Conservation (phyloP, 768 basidiomycete genomes). For the Daedalea quercina region DNA sequence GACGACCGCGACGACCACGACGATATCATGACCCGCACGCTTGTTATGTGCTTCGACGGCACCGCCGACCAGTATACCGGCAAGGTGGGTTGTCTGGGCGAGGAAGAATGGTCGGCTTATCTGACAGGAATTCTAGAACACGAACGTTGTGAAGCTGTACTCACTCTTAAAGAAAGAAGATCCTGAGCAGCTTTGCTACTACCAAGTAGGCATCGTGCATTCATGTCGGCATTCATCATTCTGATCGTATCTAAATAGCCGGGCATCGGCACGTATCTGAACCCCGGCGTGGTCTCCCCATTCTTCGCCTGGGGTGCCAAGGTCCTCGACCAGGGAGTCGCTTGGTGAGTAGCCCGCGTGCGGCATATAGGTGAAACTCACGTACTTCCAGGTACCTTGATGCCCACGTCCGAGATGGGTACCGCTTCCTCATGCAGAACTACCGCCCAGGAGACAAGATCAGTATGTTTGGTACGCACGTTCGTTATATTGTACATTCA, state of each 20-base stretch:
- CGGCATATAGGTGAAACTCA: not conserved
- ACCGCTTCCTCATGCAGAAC: conserved; percentile 74
- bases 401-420: conserved; percentile 68
- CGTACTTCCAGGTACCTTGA: conserved; percentile 50
- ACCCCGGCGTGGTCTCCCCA: conserved; percentile 63
- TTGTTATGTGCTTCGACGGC: conserved; percentile 69
- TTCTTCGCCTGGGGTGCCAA: conserved; percentile 52
- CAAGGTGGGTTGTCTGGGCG: conserved; percentile 27
- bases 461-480: conserved; percentile 55
- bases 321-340: conserved; percentile 60
- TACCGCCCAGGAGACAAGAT: conserved; percentile 68
- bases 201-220: conserved; percentile 43
- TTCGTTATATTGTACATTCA: not conserved
- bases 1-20: not conserved
- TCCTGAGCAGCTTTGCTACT: conserved; percentile 49
- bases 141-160: conserved; percentile 69
- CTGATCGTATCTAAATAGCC: conserved; percentile 22
- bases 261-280: conserved; percentile 44
- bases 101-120: not conserved
- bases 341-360: conserved; percentile 44
- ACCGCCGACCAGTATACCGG: conserved; percentile 47
- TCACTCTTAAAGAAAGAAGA: conserved; percentile 55
- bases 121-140: conserved; percentile 33
- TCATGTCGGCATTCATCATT: not conserved
- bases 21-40: conserved; percentile 27